Percentiles rank a stretch among this genome's conserved stretches.
Conservation (phyloP, 2,329 filamentous ascomycete species). For the Zarea fungicola region DNA sequence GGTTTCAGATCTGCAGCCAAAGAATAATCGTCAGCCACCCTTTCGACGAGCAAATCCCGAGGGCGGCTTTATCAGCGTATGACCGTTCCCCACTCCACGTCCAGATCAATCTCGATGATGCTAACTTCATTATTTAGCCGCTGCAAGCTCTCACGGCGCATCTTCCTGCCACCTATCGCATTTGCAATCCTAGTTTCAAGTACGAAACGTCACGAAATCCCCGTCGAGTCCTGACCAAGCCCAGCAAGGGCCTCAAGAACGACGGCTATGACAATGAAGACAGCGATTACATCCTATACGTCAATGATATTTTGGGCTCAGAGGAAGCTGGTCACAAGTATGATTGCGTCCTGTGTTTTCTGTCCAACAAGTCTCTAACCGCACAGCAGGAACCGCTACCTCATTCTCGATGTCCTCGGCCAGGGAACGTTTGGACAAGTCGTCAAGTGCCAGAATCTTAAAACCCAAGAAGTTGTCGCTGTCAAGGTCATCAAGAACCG, state of each 20-base stretch:
- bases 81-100: conserved; percentile 26
- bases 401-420: conserved; percentile 93
- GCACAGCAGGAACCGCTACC: conserved; percentile 72
- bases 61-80: conserved; percentile 94
- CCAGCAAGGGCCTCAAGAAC: conserved; percentile 97
- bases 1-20: conserved; percentile 70
- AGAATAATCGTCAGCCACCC: conserved; percentile 79
- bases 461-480: conserved; percentile 96
- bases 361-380: conserved; percentile 9
- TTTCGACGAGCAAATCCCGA: conserved; percentile 94
- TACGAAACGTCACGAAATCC: conserved; percentile 98
- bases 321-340: conserved; percentile 98
- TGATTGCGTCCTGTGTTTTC: neutral
- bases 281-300: conserved; percentile 97
- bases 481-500: conserved; percentile 99
- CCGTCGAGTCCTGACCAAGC: conserved; percentile 91
- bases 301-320: conserved; percentile 96
- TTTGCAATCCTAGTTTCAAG: conserved; percentile 97
- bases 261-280: conserved; percentile 99
- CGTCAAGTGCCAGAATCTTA: conserved; percentile 97
- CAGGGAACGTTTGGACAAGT: conserved; percentile 98
- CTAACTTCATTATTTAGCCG: conserved; percentile 53
- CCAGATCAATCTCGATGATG: neutral
- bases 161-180: conserved; percentile 90
- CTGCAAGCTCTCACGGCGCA: conserved; percentile 93